Evolutionary conservation across 352 stramenopile genomes (phyloP).

Genomic region (Globisporangium orthogonon): DNA sequence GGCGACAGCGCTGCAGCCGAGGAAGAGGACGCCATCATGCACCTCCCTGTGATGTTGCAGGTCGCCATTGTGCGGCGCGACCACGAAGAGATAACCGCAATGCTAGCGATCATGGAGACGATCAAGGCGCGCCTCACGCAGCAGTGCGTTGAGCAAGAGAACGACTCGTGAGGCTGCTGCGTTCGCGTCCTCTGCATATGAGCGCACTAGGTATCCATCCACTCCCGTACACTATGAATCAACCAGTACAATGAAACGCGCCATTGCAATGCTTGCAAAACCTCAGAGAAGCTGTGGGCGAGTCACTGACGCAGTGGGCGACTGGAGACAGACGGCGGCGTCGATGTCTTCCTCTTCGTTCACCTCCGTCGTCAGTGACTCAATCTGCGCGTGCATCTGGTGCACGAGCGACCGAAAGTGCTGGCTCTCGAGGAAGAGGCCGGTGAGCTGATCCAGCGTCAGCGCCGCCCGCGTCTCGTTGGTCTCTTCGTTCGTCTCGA

Average conservation of each 20-base stretch:
- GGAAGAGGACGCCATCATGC: constrained; percentile 88
- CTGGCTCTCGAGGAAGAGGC: constrained; percentile 22
- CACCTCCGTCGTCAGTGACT: constrained; percentile 6
- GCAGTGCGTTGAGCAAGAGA: constrained; percentile 44
- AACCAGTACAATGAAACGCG: neutral
- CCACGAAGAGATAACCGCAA: constrained; percentile 59
- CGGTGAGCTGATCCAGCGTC: constrained; percentile 18
- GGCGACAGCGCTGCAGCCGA: constrained; percentile 63
- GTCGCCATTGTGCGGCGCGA: constrained; percentile 67
- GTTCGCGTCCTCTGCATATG: too few species aligned
- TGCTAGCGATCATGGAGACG: constrained; percentile 69
- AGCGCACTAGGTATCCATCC: neutral
- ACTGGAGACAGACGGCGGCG: too few species aligned
- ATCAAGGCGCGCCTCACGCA: constrained; percentile 62
- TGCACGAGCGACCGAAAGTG: constrained; percentile 30
- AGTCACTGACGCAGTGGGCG: too few species aligned
- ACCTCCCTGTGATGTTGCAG: constrained; percentile 85
- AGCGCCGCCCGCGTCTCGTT: constrained; percentile 1
- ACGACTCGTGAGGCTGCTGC: constrained; percentile 24
- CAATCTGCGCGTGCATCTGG: constrained; percentile 32
- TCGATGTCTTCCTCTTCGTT: neutral
- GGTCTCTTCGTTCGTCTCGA: constrained; percentile 16
- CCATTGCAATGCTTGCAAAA: too few species aligned
- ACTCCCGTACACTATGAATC: neutral
- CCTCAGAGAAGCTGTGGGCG: too few species aligned